Base-by-base conservation (phyloP, 306 rosid genomes). In the Datisca glomerata region DNA sequence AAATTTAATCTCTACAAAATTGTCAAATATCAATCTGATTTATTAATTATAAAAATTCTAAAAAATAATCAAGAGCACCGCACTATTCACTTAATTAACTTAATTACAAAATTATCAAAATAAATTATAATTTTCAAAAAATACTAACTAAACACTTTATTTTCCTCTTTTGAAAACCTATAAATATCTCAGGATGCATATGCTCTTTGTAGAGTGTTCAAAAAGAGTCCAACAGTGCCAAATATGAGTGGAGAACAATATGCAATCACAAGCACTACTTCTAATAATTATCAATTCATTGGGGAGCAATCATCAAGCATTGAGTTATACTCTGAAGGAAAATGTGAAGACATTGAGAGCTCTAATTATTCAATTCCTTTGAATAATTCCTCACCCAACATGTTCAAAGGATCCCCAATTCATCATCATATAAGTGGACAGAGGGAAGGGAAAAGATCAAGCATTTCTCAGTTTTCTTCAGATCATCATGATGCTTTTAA, bases 131-230 rank as follows among this genome's bases (percentile, higher is more conserved):
- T n/a, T n/a, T n/a, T n/a, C n/a, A n/a, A n/a, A n/a, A n/a, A n/a
- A n/a, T n/a, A n/a, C n/a, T n/a, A n/a, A n/a, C n/a, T n/a, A n/a
- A n/a, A n/a, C n/a, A n/a, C n/a, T n/a, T n/a, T n/a, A n/a, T n/a
- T n/a, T n/a, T n/a, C n/a, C n/a, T n/a, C n/a, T n/a, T n/a, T n/a
- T n/a, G n/a, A n/a, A n/a, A n/a, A n/a, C n/a, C n/a, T n/a, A n/a
- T n/a, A n/a, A n/a, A n/a, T n/a, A n/a, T n/a, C 28, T 10, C 67
- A 87, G 96, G 96, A 87, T 60, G 94, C 89, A 0, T 87, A 87
- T 65, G 87, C 96, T 1, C 76, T 87, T 19, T 82, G 96, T 33
- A 93, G 96, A 16, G 67, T 87, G 43, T 64, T 82, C 48, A 87
- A 87, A 75, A 87, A 87, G 64, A 82, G 48, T 18, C 17, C 78